Evolutionary conservation across 208 protist genomes (phyloP), one percentile per base, ranked within the genome.

Genomic region (Crithidia thermophila): DNA sequence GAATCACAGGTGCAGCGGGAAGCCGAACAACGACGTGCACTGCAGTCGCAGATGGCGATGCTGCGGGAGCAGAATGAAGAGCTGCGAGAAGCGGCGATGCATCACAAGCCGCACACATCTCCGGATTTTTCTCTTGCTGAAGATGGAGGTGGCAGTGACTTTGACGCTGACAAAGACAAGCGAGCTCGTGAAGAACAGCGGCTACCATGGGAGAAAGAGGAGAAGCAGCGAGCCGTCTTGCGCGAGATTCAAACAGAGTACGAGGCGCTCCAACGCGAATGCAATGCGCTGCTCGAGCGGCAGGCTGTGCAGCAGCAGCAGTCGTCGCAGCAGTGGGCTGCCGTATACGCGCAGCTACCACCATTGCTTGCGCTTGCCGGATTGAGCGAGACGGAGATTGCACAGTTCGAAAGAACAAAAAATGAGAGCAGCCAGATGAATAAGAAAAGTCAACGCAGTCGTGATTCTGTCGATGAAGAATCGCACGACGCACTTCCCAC

Each of bases 1-100:
- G 68, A 75, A 7, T 33, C 39, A 21, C 51, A 27, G 3, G 16
- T 67, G 23, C 69, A 64, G 37, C 53, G 14, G 0, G 60, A 75
- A 42, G 25, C 30, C 0, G n/a, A 7, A 20, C 61, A 52, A 46
- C 69, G 61, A 14, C 69, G 61, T 0, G 20, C 37, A 4, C 31
- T 61, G 0, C 53, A 75, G 69, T 16, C 50, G 40, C 60, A 30
- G 2, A 52, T 63, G 21, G 27, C 0, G 14, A 30, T 43, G 0
- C 43, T 75, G 23, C 9, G 64, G 43, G 14, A 25, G n/a, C 45
- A 75, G 46, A 58, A 37, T 10, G 52, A 40, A 3, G 37, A 47
- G 5, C 16, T 75, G 23, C 53, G 21, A 0, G 52, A 63, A 23
- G 50, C 31, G 2, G 33, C 50, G 50, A n/a, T 39, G 25, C 16